Evolutionary conservation across 2,329 filamentous ascomycete species (phyloP).

Genomic region (Sporothrix sp.): DNA sequence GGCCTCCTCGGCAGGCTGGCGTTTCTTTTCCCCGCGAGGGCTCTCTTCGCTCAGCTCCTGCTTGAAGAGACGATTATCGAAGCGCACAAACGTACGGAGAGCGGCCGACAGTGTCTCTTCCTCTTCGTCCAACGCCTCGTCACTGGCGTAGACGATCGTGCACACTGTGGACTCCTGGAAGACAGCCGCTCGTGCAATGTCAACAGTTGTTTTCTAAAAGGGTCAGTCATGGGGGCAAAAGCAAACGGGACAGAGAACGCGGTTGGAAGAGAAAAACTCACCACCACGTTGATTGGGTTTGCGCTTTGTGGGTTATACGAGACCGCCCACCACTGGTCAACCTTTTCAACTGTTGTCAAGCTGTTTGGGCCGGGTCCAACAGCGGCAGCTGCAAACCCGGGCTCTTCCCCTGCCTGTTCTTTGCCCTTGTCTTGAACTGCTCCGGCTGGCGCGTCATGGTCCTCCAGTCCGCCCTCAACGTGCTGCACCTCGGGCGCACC

Average conservation of each 20-base stretch:
- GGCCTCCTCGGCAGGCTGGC: slow-evolving; percentile 16
- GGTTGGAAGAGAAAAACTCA: slow-evolving; percentile 10
- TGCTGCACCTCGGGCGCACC: no score
- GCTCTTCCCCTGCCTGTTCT: neutral
- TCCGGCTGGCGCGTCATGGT: no score
- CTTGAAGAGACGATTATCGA: slow-evolving; percentile 28
- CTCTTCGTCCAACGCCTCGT: slow-evolving; percentile 22
- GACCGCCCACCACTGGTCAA: slow-evolving; percentile 25
- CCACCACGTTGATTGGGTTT: slow-evolving; percentile 18
- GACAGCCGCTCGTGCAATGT: slow-evolving; percentile 17
- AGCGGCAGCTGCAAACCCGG: neutral
- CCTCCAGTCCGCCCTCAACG: no score
- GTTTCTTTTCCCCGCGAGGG: slow-evolving; percentile 21
- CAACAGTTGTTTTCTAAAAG: slow-evolving; percentile 17
- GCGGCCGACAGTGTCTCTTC: slow-evolving; percentile 20
- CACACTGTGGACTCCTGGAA: slow-evolving; percentile 17
- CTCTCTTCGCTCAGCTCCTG: slow-evolving; percentile 23
- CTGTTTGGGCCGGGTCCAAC: slow-evolving; percentile 35
- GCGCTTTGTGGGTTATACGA: slow-evolving; percentile 17
- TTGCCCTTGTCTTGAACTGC: slow-evolving; percentile 6
- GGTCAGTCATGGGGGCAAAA: neutral
- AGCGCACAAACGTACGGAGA: slow-evolving; percentile 25
- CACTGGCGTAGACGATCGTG: slow-evolving; percentile 25
- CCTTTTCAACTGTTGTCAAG: slow-evolving; percentile 46
- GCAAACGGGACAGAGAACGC: no score